Conservation (phyloP, 2,329 filamentous ascomycete species). For the Fusarium nisikadoi region DNA sequence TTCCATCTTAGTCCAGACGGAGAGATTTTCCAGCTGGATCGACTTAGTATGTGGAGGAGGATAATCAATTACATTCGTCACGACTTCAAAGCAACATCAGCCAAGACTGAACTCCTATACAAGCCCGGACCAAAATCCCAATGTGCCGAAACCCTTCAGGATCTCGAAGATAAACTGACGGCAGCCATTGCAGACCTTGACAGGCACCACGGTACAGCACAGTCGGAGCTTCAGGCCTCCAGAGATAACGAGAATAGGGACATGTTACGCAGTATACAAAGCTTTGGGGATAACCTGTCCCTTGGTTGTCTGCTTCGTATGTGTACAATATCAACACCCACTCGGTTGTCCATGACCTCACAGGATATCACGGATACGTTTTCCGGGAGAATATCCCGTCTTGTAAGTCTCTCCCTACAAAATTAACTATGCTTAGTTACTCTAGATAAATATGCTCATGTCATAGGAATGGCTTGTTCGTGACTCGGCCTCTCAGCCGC, state of each 20-base stretch:
- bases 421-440: accelerated
- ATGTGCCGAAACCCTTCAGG: neutral
- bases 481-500: accelerated
- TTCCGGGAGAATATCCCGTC: neutral
- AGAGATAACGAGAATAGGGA: neutral
- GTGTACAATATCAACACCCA: neutral
- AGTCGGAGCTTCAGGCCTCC: neutral
- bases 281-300: neutral
- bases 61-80: neutral
- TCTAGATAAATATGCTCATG: neutral
- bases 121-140: neutral
- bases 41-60: neutral
- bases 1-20: neutral
- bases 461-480: neutral
- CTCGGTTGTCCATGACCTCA: neutral
- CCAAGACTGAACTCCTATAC: neutral
- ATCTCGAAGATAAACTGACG: neutral
- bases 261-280: neutral
- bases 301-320: neutral
- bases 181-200: neutral
- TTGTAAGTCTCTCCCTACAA: neutral
- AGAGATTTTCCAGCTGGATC: neutral
- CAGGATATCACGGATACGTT: neutral
- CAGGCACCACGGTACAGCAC: neutral
- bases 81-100: neutral